Base-by-base conservation (phyloP, 768 basidiomycete genomes). In the Leccinum subgranulosum region DNA sequence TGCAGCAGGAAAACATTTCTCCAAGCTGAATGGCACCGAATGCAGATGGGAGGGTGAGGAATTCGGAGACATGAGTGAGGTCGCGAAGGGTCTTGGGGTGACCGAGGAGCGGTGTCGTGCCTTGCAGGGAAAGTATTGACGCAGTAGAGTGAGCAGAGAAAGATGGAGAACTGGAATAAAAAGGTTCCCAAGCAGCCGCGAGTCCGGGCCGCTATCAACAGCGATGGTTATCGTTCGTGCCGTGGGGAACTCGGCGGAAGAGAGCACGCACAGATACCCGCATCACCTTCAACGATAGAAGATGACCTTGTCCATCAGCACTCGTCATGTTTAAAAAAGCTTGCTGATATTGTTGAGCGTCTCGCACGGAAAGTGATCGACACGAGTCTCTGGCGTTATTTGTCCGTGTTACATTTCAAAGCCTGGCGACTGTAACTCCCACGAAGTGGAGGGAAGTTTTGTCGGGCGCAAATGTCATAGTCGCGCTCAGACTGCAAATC, bases 21-120 rank as follows among this genome's bases (percentile, higher is more conserved):
- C 94, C 94, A 1, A 97, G 82, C 64, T 92, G 91, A 61, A 95
- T 91, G 6, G 85, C 76, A 15, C 93, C 94, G 66, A 94, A 95
- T 8, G 92, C 83, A 19, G 88, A 77, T 0, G 94, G 92, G 8
- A 96, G 79, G 19, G 85, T 87, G 58, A 95, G 81, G 58, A 93
- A 76, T 63, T 93, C 87, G 11, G 90, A 84, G 33, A 87, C 81
- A 69, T 90, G 81, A 3, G 87, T 87, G 56, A 95, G 80, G 63
- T 93, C 92, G 34, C 90, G 83, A 14, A 94, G 78, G 1, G 92
- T 92, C 72, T 90, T 93, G 14, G 91, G 92, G 62, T 92, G 86
- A 0, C 84, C 86, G 3, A 81, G 78, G 25, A 93, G 77, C 3
- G 92, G 90, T 1, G 76, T 71, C 49, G 77, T 79, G 2, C 88